Evolutionary conservation across 2,329 filamentous ascomycete genomes (phyloP).

Genomic region (Thelonectria discophora): DNA sequence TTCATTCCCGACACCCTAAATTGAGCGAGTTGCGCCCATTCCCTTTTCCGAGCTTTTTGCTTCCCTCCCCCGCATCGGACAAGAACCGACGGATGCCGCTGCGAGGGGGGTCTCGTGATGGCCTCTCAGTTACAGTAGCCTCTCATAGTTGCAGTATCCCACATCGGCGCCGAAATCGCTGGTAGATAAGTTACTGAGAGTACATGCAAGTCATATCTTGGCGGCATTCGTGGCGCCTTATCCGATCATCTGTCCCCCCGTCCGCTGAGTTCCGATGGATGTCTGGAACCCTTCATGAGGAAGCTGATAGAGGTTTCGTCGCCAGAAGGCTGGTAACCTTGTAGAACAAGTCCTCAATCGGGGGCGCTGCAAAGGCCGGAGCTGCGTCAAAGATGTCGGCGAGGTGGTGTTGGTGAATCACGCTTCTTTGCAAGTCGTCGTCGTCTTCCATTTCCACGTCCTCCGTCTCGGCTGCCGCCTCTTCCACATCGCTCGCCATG

Average conservation of each 20-base stretch:
- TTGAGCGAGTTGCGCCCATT: constrained; percentile 5
- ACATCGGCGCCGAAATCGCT: constrained; percentile 17
- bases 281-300: constrained; percentile 32
- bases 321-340: constrained; percentile 71
- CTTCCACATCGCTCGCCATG: constrained; percentile 55
- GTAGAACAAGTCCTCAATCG: constrained; percentile 79
- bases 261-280: constrained; percentile 23
- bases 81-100: constrained; percentile 29
- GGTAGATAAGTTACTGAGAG: too few relatives aligned
- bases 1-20: constrained; percentile 26
- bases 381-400: constrained; percentile 75
- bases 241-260: constrained; percentile 4
- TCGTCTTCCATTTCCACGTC: constrained; percentile 57
- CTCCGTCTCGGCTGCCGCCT: constrained; percentile 48
- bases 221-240: background rate
- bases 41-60: constrained; percentile 12
- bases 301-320: constrained; percentile 57
- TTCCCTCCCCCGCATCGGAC: constrained; percentile 25
- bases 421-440: constrained; percentile 62
- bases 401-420: constrained; percentile 74
- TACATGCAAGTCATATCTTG: constrained; percentile 7
- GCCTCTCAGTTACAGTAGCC: constrained; percentile 11
- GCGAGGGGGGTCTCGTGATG: constrained; percentile 36
- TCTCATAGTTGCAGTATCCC: too few relatives aligned
- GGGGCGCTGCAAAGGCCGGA: constrained; percentile 73